phyloP scores from a whole-genome alignment of 805 yeast species.

The Candida boidinii region DNA sequence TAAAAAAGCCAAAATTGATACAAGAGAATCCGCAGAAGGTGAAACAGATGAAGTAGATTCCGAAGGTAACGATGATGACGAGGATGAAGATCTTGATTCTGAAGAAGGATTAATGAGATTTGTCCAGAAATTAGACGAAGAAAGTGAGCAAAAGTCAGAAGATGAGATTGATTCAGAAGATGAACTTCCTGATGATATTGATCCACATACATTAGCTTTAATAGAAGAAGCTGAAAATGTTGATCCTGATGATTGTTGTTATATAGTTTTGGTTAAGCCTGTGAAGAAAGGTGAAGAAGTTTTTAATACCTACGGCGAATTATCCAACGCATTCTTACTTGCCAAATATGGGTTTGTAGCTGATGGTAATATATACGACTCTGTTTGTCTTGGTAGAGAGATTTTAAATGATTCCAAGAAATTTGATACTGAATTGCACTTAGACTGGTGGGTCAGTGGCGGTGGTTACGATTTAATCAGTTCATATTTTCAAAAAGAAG shows the following conservation, averaged over 20 bases:
- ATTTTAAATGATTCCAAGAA: slow-evolving; percentile 12
- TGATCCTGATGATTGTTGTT: slow-evolving; percentile 55
- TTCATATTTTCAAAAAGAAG: slow-evolving; percentile 1
- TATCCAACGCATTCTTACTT: slow-evolving; percentile 55
- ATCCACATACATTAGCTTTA: slow-evolving; percentile 27
- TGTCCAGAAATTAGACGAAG: too few relatives aligned
- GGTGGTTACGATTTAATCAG: slow-evolving; percentile 9
- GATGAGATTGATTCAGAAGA: slow-evolving; percentile 12
- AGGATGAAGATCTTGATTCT: slow-evolving; percentile 19
- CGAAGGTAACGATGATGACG: slow-evolving; percentile 6
- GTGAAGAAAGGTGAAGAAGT: slow-evolving; percentile 50
- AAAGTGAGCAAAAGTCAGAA: slow-evolving; percentile 13
- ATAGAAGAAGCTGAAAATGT: too few relatives aligned
- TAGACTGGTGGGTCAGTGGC: slow-evolving; percentile 20
- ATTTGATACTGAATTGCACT: slow-evolving; percentile 9
- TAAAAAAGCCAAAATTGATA: slow-evolving; percentile 22
- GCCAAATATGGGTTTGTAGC: slow-evolving; percentile 75
- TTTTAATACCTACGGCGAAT: slow-evolving; percentile 77
- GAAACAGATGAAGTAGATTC: slow-evolving; percentile 3
- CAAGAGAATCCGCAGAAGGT: slow-evolving; percentile 21
- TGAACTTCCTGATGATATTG: slow-evolving; percentile 14
- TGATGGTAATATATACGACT: slow-evolving; percentile 44
- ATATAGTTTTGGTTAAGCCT: slow-evolving; percentile 41
- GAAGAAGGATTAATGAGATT: too few relatives aligned
- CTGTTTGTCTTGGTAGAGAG: slow-evolving; percentile 49